Base-by-base conservation (phyloP, 805 yeast species). In the Vanderwaltozyma yarrowii region DNA sequence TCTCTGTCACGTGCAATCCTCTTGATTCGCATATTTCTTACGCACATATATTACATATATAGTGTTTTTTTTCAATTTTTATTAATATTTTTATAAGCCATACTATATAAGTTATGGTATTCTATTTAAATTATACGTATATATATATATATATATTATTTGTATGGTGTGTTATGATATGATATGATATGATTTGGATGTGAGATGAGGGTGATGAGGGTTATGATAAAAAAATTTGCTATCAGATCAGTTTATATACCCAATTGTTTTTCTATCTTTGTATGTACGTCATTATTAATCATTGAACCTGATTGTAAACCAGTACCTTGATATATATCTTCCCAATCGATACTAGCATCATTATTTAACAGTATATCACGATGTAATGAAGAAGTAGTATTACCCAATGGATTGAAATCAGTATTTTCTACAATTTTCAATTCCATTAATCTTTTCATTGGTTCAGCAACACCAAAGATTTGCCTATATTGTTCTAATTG, bases 361-460 rank as follows among this genome's bases (percentile, higher is more conserved):
- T 74, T 79, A 64, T 84, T 84, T 54, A 76, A 58, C 41, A 92
- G 68, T 37, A 92, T 82, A 54, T 88, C 95, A 43, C 69, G 71
- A 54, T 85, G 94, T 43, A 85, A 41, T 41, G 72, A 45, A 15
- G 41, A 37, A 33, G 44, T 44, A 18, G 41, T 30, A 70, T 64
- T 5, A 14, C 18, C 9, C 77, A 80, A 12, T 6, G 95, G 95
- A 44, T 69, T 76, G 59, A 77, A 78, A 42, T 82, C 86, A 12
- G 83, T 74, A 35, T 70, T 66, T 33, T 76, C 74, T 3, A 89
- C 80, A 19, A 89, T 71, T 40, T 75, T 67, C 54, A 84, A 65
- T 52, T 92, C 98, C 96, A 92, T 87, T 24, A 79, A 76, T 54
- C 96, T 73, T 55, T 80, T 80, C 60, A 89, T 81, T 8, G 98